Conservation (phyloP, 2,329 filamentous ascomycete species). For the Sphaerulina vaccinii region DNA sequence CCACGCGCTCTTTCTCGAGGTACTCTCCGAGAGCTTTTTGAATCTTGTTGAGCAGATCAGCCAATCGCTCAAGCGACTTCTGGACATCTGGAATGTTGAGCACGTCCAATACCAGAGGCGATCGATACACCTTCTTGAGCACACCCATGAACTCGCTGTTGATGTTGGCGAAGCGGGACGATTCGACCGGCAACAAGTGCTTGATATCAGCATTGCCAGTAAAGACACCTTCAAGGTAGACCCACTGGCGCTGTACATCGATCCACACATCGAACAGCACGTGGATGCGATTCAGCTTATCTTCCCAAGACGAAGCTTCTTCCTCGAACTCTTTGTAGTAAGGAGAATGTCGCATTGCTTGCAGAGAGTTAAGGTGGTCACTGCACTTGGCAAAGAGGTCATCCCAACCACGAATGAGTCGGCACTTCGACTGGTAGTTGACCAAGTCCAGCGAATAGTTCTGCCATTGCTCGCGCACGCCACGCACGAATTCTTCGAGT, state of each 20-base stretch:
- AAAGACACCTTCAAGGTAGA: constrained; percentile 98
- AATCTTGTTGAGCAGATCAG: constrained; percentile 98
- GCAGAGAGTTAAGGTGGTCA: constrained; percentile 93
- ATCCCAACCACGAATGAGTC: constrained; percentile 95
- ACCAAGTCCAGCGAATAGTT: constrained; percentile 92
- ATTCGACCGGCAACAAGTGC: constrained; percentile 92
- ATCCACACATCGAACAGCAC: constrained; percentile 99
- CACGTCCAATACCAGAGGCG: constrained; percentile 91
- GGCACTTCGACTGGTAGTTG: constrained; percentile 96
- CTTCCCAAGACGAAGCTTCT: constrained; percentile 94
- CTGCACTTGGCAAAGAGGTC: constrained; percentile 98
- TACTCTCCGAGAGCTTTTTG: constrained; percentile 99
- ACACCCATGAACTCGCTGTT: constrained; percentile 98
- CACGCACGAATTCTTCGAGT: constrained; percentile 92
- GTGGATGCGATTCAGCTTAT: constrained; percentile 95
- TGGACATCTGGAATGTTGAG: constrained; percentile 94
- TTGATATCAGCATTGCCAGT: constrained; percentile 99
- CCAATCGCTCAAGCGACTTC: constrained; percentile 89
- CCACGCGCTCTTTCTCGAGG: constrained; percentile 93
- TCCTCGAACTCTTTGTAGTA: constrained; percentile 99
- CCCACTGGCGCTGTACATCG: constrained; percentile 99
- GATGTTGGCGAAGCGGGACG: constrained; percentile 96
- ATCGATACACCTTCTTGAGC: constrained; percentile 99
- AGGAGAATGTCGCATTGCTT: constrained; percentile 97
- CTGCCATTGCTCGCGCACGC: constrained; percentile 95